Base-by-base conservation (phyloP, 305 asterid genomes). In the Fraxinus floribunda region DNA sequence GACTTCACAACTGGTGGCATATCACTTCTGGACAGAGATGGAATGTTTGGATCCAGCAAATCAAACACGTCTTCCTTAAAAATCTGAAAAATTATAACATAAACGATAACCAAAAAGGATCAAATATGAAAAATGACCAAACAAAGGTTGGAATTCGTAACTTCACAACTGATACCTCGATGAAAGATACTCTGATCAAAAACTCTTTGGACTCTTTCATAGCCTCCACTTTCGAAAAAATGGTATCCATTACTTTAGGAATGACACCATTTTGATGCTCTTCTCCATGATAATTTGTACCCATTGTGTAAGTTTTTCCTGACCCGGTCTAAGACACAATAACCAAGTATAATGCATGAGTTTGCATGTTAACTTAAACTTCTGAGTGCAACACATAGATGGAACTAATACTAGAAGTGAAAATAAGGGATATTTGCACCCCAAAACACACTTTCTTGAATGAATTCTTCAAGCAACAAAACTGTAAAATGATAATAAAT, bases 51-150 rank as follows among this genome's bases (percentile, higher is more conserved):
- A 83, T 93, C 98, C 9, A 96, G 83, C 81, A 96, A 81, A 87
- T 96, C 99, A 87, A 93, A 96, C 70, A 96, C 99, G 44, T 96
- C 99, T 88, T 96, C 99, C 88, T 94, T 96, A 82, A 96, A 96
- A 79, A 96, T 93, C 98, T 96, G 88, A 84, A 86, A 62, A 10
- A 80, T 24, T n/a, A 81, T n/a, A 68, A 36, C 10, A 73, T 74
- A 52, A 52, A 52, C 62, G 8, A 16, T 52, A 16, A 52, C 8
- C 62, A 52, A 4, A 68, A 55, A 49, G 3, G 77, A 44, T 73
- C 11, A 80, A 24, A 8, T 60, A 13, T 30, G 16, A 66, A 82
- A 82, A 32, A 74, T 20, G 20, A 20, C 29, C 26, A 71, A 29
- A 24, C 22, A 0, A 41, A 15, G 41, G 22, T 26, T 9, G 29